Evolutionary conservation across 768 basidiomycete species (phyloP), one percentile per base, ranked within the genome.

Genomic region (Leccinellum albellum): DNA sequence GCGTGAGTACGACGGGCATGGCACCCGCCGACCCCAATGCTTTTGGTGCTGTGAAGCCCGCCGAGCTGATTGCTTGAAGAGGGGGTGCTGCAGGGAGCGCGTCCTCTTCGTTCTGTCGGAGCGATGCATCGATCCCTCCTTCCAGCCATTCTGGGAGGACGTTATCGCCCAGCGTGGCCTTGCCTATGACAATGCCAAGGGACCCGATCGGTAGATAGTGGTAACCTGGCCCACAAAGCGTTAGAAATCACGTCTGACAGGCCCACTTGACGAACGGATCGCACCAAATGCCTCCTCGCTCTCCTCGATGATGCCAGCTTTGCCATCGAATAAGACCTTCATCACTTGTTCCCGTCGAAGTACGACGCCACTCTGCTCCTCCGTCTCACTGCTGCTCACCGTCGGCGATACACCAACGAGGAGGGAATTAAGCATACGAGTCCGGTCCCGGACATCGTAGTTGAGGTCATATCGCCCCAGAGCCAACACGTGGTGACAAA

Each of bases 401-500:
- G 71, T 67, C 7, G 83, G 64, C 13, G 62, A 70, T 14, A 83
- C 74, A 32, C 90, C 86, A 3, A 75, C 70, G 15, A 96, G 77
- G 14, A 98, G 79, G 6, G 87, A 81, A 17, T 78, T 74, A 26
- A 97, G 70, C 81, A 94, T 87, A 51, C 96, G 82, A 5, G 85
- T 87, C 24, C 95, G 86, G 69, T 98, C 97, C 31, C 97, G 82
- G 32, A 98, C 88, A 65, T 97, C 93, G 71, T 91, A 96, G 65
- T 89, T 85, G 20, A 75, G 64, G 72, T 99, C 97, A 72, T 95
- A 98, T 55, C 89, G 81, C 2, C 94, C 95, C 20, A 97, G 81
- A 2, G 83, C 81, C 57, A 97, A 83, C 20, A 94, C 82, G 67
- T 98, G 91, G 48, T 78, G 79, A 56, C 77, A 78, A 45, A 94